Evolutionary conservation across 140 eudicot genomes (phyloP).

Genomic region (Cichorium intybus): DNA sequence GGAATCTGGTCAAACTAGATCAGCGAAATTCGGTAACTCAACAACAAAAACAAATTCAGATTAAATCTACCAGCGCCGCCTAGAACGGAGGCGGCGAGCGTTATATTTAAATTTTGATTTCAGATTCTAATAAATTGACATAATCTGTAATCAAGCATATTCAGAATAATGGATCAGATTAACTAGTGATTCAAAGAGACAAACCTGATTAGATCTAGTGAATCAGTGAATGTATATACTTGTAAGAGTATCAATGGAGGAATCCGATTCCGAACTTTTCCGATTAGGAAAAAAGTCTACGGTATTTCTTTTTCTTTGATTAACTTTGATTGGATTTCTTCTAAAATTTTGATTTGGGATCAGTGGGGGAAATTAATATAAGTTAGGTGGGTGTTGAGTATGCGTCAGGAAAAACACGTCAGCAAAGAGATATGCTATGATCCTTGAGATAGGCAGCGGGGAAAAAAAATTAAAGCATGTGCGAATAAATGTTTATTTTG

Average conservation of each 20-base stretch:
- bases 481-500: neutral
- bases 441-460: neutral
- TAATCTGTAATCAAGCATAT: conserved; percentile 27
- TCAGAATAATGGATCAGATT: conserved; percentile 2
- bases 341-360: neutral
- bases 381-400: conserved; percentile 19
- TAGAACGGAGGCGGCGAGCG: conserved; percentile 2
- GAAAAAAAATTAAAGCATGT: neutral
- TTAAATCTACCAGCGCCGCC: conserved; percentile 7
- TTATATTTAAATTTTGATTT: neutral
- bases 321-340: neutral
- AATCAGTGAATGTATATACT: neutral
- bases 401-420: conserved; percentile 5
- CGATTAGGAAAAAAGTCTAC: neutral
- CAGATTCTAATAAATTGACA: neutral
- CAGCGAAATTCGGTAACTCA: conserved; percentile 13
- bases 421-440: conserved; percentile 9
- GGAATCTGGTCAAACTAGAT: conserved; percentile 11
- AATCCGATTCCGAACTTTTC: neutral
- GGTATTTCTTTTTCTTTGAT: neutral
- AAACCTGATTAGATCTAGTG: conserved; percentile 23
- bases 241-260: conserved; percentile 16
- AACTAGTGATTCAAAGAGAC: conserved; percentile 19
- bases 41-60: neutral
- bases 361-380: neutral